A percentile compares a stretch with the other conserved stretches of the same genome.
Evolutionary conservation across 768 basidiomycete species (phyloP).

Genomic region (Favolaschia claudopus): DNA sequence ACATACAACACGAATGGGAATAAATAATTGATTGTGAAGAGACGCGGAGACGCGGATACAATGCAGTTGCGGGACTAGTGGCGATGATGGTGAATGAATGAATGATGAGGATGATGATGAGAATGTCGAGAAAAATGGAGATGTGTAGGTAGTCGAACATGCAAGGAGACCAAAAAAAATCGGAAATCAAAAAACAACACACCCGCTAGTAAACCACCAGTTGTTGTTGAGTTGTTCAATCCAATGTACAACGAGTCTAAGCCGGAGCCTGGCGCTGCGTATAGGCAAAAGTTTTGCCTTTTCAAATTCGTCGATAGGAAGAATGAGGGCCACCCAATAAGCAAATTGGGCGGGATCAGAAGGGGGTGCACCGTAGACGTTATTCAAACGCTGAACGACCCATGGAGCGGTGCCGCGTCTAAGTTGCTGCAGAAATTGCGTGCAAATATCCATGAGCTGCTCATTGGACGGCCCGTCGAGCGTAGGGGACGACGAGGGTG

Average conservation of each 20-base stretch:
- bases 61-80: no score
- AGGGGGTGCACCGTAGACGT: conserved; percentile 82
- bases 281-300: conserved; percentile 88
- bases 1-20: no score
- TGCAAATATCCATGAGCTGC: conserved; percentile 59
- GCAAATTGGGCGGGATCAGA: conserved; percentile 74
- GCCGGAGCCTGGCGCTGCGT: conserved; percentile 75
- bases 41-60: no score
- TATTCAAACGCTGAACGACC: conserved; percentile 88
- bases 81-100: no score
- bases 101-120: no score
- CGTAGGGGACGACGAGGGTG: conserved; percentile 20
- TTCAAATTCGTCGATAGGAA: conserved; percentile 91
- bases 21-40: no score
- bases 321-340: conserved; percentile 90
- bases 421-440: conserved; percentile 52
- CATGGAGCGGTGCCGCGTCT: conserved; percentile 84
- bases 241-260: conserved; percentile 92
- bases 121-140: no score
- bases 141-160: background rate
- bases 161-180: background rate
- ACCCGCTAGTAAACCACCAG: conserved; percentile 80
- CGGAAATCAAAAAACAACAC: conserved; percentile 57
- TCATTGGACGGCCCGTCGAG: conserved; percentile 49
- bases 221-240: conserved; percentile 74